Evolutionary conservation across 352 stramenopile genomes (phyloP), one percentile per base, ranked within the genome.

Genomic region (Phytophthora gonapodyides): DNA sequence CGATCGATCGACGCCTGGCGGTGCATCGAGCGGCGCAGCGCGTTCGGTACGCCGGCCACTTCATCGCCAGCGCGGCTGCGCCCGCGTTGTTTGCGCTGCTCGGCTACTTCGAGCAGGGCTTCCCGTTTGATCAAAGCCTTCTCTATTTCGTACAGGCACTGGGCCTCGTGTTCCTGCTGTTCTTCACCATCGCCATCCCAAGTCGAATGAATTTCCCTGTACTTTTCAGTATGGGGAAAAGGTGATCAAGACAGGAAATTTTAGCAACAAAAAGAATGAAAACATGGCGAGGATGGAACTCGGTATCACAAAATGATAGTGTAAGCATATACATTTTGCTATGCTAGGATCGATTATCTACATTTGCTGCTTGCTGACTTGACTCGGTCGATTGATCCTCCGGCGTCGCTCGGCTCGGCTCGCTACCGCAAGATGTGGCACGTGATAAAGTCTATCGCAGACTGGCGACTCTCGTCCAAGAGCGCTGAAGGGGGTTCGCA

Each of bases 191-290:
- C 33, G 66, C 85, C 24, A 91, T 93, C 49, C 84, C 84, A 3
- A 90, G 77, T 35, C 78, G 84, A 37, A 77, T 93, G 73, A 93
- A 93, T 46, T 93, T 93, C 40, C 84, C 84, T 3, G 73, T 89
- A 69, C 69, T 93, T 8, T 91, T 93, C 44, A 78, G 78, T 47
- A 89, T 91, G 82, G 82, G 77, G 9, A 92, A 92, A 62, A 67
- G 83, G 66, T 92, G 62, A 87, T 58, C 27, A 30, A 16, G 37
- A 60, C 48, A 47, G 37, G 54, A 41, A 6, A 17, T 24, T 24
- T 24, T 24, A 24, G 21, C 21, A 24, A 24, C 21, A 24, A 24
- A 24, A 24, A 24, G 21, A 21, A 37, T 24, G 44, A 43, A 47
- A 42, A 30, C 47, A 53, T 35, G 19, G n/a, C 21, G 15, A 49